These are phyloP conservation scores for Penicillium concentricum DNA, from an alignment of 2,329 filamentous ascomycete species.

Conservation along the genomic window DNA sequence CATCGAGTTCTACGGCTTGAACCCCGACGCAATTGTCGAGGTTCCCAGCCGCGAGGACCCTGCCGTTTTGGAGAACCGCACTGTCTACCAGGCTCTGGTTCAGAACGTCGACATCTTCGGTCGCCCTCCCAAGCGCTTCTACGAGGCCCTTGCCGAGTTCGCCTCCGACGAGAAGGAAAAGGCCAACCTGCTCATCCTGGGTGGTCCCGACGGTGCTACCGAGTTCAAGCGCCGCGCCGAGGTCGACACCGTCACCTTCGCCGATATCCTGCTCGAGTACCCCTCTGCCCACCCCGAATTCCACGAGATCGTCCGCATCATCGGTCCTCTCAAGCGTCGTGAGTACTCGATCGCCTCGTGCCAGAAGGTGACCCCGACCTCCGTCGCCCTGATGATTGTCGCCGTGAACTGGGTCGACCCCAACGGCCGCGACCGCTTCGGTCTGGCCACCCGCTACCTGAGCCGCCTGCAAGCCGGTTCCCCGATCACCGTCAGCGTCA, in stretches of 20 bases:
- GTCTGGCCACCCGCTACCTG: slow-evolving; percentile 90
- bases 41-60: slow-evolving; percentile 81
- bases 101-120: slow-evolving; percentile 97
- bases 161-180: slow-evolving; percentile 80
- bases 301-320: slow-evolving; percentile 83
- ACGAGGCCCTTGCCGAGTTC: slow-evolving; percentile 85
- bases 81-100: slow-evolving; percentile 83
- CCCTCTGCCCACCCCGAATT: slow-evolving; percentile 82
- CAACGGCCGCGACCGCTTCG: slow-evolving; percentile 81
- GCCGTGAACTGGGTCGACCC: slow-evolving; percentile 94
- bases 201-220: slow-evolving; percentile 72
- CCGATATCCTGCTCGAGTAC: slow-evolving; percentile 87
- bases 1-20: slow-evolving; percentile 84
- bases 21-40: slow-evolving; percentile 82
- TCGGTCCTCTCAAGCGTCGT: slow-evolving; percentile 88
- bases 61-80: slow-evolving; percentile 76
- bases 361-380: slow-evolving; percentile 86
- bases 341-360: slow-evolving; percentile 99
- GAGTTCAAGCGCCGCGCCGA: slow-evolving; percentile 93
- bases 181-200: slow-evolving; percentile 73
- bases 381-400: slow-evolving; percentile 94
- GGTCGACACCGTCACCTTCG: slow-evolving; percentile 86
- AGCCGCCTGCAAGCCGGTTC: slow-evolving; percentile 71
- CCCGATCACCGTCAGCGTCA: slow-evolving; percentile 86
- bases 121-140: slow-evolving; percentile 95